Conservation (phyloP, 2,329 filamentous ascomycete genomes). For the Endoconidiophora polonica region DNA sequence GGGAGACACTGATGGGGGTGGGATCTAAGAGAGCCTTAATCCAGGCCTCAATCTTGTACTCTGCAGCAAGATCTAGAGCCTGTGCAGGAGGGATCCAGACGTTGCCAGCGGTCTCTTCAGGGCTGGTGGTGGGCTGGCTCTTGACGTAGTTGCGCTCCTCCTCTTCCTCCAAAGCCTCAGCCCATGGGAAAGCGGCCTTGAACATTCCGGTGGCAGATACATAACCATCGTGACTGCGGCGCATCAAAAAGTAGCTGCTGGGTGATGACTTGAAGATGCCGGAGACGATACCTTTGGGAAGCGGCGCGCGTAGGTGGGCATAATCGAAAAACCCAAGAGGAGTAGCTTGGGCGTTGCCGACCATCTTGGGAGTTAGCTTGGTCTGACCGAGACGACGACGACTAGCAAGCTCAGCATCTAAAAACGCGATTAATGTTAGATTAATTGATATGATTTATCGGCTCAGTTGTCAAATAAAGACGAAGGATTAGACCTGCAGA, state of each 20-base stretch:
- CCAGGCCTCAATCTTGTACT: conserved; percentile 78
- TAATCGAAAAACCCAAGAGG: conserved; percentile 83
- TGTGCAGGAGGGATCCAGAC: conserved; percentile 79
- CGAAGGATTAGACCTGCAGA: neutral
- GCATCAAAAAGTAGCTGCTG: conserved; percentile 93
- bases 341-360: conserved; percentile 55
- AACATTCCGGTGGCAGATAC: conserved; percentile 84
- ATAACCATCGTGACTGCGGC: conserved; percentile 69
- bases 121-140: conserved; percentile 60
- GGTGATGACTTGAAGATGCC: conserved; percentile 85
- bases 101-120: conserved; percentile 88
- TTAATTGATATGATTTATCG: neutral
- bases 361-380: conserved; percentile 68
- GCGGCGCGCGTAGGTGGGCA: conserved; percentile 78
- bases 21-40: conserved; percentile 83
- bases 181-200: conserved; percentile 74
- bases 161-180: conserved; percentile 55
- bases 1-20: conserved; percentile 47
- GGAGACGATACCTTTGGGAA: conserved; percentile 80
- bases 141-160: conserved; percentile 73
- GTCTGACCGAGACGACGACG: conserved; percentile 86
- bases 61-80: conserved; percentile 68
- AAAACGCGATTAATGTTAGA: conserved; percentile 5
- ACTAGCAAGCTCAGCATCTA: conserved; percentile 59
- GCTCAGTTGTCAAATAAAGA: neutral